These are phyloP conservation scores for Apophysomyces ossiformis DNA, from an alignment of 371 early-diverging fungal species.

Conservation along the genomic window DNA sequence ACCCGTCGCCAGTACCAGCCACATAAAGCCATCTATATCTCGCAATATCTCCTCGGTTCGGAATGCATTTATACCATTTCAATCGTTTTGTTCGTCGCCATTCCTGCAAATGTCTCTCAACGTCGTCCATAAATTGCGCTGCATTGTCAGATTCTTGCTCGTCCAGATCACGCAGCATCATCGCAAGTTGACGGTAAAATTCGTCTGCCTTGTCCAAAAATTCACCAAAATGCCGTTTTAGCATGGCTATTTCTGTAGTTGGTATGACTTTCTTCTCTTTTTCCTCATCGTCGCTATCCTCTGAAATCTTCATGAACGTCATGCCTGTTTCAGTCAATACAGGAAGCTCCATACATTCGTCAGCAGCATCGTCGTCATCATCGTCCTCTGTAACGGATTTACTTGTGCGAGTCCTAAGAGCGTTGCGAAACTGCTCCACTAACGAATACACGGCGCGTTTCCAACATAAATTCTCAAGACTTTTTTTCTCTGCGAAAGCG, in stretches of 20 bases:
- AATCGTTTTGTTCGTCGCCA: constrained; percentile 43
- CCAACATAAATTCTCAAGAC: constrained; percentile 68
- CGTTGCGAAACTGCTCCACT: constrained; percentile 61
- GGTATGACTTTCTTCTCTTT: constrained; percentile 16
- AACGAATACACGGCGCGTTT: constrained; percentile 65
- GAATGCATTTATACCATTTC: constrained; percentile 61
- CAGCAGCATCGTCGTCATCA: constrained; percentile 17
- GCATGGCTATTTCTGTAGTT: constrained; percentile 16
- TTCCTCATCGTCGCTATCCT: constrained; percentile 9
- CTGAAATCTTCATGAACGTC: constrained; percentile 20
- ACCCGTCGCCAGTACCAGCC: constrained; percentile 29
- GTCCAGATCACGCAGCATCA: constrained; percentile 42
- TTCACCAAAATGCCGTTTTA: constrained; percentile 21
- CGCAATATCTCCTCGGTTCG: constrained; percentile 62
- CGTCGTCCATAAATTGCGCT: constrained; percentile 4
- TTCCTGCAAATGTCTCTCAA: constrained; percentile 26
- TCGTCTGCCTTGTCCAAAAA: constrained; percentile 46
- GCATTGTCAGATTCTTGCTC: constrained; percentile 9
- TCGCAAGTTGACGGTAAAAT: constrained; percentile 48
- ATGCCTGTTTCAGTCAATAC: constrained; percentile 16
- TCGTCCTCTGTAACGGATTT: constrained; percentile 14
- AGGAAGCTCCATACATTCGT: constrained; percentile 2
- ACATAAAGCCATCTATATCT: constrained; percentile 62
- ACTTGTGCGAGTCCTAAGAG: constrained; percentile 36
- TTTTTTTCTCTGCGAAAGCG: constrained; percentile 60